These are phyloP conservation scores for Rhynchospora breviuscula DNA, from an alignment of 176 grass and related monocot species.

Conservation along the genomic window DNA sequence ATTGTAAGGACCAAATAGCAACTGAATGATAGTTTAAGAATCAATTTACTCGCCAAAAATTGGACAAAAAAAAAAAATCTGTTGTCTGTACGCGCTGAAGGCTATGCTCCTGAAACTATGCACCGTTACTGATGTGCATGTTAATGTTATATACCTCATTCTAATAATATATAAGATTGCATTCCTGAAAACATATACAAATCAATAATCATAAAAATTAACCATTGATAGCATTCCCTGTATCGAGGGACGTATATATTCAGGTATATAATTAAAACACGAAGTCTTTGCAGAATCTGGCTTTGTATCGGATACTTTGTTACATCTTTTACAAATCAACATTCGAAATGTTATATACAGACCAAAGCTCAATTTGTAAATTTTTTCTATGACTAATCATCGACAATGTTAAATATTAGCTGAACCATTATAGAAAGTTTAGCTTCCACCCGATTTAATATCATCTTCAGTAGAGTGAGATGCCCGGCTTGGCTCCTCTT, in stretches of 20 bases:
- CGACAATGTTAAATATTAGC: constrained; percentile 7
- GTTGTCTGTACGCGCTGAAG: background rate
- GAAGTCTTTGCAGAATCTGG: constrained; percentile 6
- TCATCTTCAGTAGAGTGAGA: constrained; percentile 16
- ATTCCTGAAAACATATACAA: background rate
- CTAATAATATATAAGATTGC: background rate
- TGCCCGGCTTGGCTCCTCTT: constrained; percentile 1
- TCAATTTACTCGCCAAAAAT: background rate
- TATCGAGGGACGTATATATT: background rate
- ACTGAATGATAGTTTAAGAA: no score
- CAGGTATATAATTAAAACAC: background rate
- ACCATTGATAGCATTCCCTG: background rate
- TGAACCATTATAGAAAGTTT: constrained; percentile 15
- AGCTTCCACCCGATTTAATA: constrained; percentile 19
- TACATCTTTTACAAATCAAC: background rate
- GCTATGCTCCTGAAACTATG: background rate
- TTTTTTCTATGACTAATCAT: constrained; percentile 10
- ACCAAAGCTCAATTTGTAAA: constrained; percentile 20
- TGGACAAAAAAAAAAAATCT: background rate
- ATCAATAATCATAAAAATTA: constrained; percentile 2
- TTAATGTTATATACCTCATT: no score
- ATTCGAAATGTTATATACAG: constrained; percentile 7
- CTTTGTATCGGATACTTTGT: background rate
- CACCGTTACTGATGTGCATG: background rate
- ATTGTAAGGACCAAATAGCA: no score